phyloP scores from a whole-genome alignment of 2,329 filamentous ascomycete genomes.

The Diplocarpon mali region DNA sequence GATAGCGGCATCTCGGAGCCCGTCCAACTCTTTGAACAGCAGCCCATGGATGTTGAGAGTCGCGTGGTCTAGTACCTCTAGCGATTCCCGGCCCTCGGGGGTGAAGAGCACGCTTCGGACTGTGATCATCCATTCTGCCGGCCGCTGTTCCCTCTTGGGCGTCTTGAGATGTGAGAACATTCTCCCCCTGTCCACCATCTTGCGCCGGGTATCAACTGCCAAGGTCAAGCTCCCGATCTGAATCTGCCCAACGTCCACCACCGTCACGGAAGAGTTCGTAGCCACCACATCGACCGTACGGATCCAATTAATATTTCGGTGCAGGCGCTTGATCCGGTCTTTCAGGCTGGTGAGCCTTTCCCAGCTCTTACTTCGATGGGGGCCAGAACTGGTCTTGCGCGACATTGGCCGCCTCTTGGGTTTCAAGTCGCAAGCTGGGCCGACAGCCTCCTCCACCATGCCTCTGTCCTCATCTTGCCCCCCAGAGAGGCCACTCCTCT shows the following conservation, averaged over 20 bases:
- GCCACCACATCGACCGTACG: conserved; percentile 82
- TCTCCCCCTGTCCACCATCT: conserved; percentile 82
- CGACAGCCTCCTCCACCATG: conserved; percentile 21
- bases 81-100: conserved; percentile 69
- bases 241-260: conserved; percentile 72
- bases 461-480: conserved; percentile 12
- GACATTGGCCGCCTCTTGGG: conserved; percentile 15
- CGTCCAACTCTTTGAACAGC: conserved; percentile 73
- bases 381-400: conserved; percentile 20
- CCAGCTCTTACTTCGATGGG: conserved; percentile 63
- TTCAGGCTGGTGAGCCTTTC: conserved; percentile 66
- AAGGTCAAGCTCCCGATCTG: conserved; percentile 77
- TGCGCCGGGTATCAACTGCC: conserved; percentile 80
- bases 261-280: conserved; percentile 63
- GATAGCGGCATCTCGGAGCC: conserved; percentile 80
- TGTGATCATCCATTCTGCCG: conserved; percentile 90
- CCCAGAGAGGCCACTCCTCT: conserved; percentile 21
- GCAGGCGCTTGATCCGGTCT: conserved; percentile 75
- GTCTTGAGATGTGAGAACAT: conserved; percentile 74
- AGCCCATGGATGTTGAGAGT: conserved; percentile 87
- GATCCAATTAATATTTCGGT: conserved; percentile 80
- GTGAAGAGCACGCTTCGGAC: conserved; percentile 82
- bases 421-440: conserved; percentile 13
- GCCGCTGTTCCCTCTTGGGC: conserved; percentile 50
- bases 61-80: conserved; percentile 80